Evolutionary conservation across 148 eudicot genomes (phyloP).

Genomic region (Persicaria tinctoria): DNA sequence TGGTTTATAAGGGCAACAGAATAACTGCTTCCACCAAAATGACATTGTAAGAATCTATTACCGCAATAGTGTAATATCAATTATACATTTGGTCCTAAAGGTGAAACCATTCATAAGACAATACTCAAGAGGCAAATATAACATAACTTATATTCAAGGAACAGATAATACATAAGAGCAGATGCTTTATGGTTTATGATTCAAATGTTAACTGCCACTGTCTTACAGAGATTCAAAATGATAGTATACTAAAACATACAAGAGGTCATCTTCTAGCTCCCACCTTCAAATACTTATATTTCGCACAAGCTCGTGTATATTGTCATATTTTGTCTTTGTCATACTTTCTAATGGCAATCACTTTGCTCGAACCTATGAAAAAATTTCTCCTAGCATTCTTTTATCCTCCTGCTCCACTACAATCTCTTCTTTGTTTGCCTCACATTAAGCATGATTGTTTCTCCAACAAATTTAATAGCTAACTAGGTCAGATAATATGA

Average conservation of each 20-base stretch:
- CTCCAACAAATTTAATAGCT: neutral
- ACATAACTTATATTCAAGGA: neutral
- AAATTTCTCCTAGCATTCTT: neutral
- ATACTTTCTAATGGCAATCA: neutral
- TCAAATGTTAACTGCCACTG: neutral
- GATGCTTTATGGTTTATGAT: neutral
- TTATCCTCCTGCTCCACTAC: neutral
- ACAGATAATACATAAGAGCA: neutral
- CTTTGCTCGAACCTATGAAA: constrained; percentile 5
- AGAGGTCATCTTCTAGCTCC: neutral
- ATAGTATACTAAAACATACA: neutral
- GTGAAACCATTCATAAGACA: neutral
- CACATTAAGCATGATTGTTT: neutral
- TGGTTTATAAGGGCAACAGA: too few species aligned
- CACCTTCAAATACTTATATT: neutral
- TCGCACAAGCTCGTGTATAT: neutral
- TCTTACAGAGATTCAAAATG: neutral
- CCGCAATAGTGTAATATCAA: neutral
- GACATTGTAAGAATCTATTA: too few species aligned
- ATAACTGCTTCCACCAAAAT: too few species aligned
- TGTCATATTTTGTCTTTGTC: neutral
- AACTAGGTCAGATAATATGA: neutral
- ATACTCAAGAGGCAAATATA: neutral
- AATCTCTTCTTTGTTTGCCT: neutral
- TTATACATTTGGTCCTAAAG: neutral